phyloP scores from a whole-genome alignment of 2,329 filamentous ascomycete species.

The Stachybotrys elegans region DNA sequence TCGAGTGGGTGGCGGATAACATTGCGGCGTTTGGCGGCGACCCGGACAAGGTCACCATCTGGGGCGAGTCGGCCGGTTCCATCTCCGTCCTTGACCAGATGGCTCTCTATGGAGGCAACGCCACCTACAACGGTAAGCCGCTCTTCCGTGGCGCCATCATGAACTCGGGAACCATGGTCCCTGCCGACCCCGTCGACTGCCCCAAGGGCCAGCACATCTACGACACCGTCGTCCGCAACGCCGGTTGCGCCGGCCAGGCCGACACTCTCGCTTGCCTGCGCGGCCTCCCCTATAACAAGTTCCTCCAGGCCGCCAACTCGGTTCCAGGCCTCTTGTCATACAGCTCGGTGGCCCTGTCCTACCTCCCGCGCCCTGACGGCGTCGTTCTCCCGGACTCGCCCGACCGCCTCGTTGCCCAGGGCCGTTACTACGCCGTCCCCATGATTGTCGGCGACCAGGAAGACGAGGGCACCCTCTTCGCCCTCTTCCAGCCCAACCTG shows the following conservation, averaged over 20 bases:
- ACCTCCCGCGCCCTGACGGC: slow-evolving; percentile 70
- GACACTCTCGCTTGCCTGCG: slow-evolving; percentile 66
- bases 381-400: slow-evolving; percentile 56
- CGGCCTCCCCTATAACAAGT: slow-evolving; percentile 48
- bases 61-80: slow-evolving; percentile 67
- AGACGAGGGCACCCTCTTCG: slow-evolving; percentile 74
- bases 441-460: slow-evolving; percentile 67
- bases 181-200: slow-evolving; percentile 59
- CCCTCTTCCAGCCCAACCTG: slow-evolving; percentile 64
- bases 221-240: slow-evolving; percentile 52
- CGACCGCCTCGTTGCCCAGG: slow-evolving; percentile 47
- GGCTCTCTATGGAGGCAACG: slow-evolving; percentile 66
- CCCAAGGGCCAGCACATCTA: slow-evolving; percentile 62
- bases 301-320: slow-evolving; percentile 63
- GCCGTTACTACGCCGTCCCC: slow-evolving; percentile 45
- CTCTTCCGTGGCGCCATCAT: slow-evolving; percentile 76
- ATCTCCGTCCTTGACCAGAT: slow-evolving; percentile 77
- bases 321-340: slow-evolving; percentile 66
- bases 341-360: slow-evolving; percentile 64
- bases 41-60: slow-evolving; percentile 72
- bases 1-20: slow-evolving; percentile 75
- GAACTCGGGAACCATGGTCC: slow-evolving; percentile 63
- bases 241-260: slow-evolving; percentile 53
- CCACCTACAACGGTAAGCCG: slow-evolving; percentile 67
- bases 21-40: slow-evolving; percentile 76